phyloP scores from a whole-genome alignment of 495 filamentous ascomycete genomes.

The Neurospora sp. region DNA sequence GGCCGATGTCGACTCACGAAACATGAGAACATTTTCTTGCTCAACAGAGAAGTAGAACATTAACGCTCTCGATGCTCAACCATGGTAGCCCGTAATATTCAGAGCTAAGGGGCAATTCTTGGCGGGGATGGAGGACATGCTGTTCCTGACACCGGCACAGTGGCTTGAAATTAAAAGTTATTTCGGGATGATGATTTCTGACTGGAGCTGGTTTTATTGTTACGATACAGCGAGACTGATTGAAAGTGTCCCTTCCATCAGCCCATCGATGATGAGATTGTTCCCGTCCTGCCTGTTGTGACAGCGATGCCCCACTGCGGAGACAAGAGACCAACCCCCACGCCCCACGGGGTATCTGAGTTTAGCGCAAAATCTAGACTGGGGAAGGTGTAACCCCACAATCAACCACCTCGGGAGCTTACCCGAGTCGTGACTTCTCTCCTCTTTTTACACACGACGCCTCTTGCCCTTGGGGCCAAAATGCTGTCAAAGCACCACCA shows the following conservation, averaged over 20 bases:
- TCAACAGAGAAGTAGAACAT: neutral
- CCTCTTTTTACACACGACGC: neutral
- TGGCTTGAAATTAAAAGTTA: neutral
- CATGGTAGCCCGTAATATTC: neutral
- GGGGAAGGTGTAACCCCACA: conserved; percentile 14
- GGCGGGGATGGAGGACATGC: neutral
- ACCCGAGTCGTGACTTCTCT: neutral
- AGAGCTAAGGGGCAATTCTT: neutral
- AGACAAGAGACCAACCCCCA: conserved; percentile 13
- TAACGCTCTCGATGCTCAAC: neutral
- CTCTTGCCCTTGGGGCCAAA: neutral
- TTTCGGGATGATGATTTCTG: neutral
- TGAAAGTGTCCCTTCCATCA: neutral
- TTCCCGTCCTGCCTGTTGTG: neutral
- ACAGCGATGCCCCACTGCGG: neutral
- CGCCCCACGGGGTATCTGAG: conserved; percentile 21
- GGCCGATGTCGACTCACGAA: neutral
- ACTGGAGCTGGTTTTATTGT: neutral
- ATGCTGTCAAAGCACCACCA: neutral
- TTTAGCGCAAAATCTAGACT: conserved; percentile 2
- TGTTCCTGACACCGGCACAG: neutral
- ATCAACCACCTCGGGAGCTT: neutral
- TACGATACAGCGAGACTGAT: neutral
- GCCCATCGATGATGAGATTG: neutral
- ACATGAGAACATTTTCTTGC: neutral